These are phyloP conservation scores for Xerocomus minutiporus DNA, from an alignment of 1,284 basidiomycete genomes.

Conservation along the genomic window DNA sequence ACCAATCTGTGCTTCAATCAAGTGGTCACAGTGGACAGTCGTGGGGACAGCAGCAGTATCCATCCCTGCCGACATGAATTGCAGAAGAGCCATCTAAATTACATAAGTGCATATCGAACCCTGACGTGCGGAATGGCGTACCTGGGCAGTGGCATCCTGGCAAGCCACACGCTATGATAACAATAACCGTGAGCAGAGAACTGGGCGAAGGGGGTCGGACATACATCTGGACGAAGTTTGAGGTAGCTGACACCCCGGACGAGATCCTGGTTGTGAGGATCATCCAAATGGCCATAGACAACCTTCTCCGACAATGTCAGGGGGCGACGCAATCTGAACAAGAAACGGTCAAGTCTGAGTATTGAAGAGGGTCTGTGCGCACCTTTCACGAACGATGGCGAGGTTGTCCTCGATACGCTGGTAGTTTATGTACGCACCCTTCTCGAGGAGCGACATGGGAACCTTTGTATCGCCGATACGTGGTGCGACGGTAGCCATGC, in stretches of 20 bases:
- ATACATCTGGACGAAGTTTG: conserved; percentile 91
- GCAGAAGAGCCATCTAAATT: conserved; percentile 92
- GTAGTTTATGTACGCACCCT: conserved; percentile 91
- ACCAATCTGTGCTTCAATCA: conserved; percentile 96
- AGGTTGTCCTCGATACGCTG: conserved; percentile 97
- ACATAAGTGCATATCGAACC: conserved; percentile 31
- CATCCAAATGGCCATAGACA: conserved; percentile 96
- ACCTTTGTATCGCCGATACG: conserved; percentile 37
- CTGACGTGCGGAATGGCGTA: conserved; percentile 28
- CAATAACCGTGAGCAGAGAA: conserved; percentile 9
- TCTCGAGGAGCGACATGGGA: conserved; percentile 89
- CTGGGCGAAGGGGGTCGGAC: conserved; percentile 26
- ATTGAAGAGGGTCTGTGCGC: conserved; percentile 30
- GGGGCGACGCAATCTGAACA: conserved; percentile 78
- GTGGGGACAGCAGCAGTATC: conserved; percentile 90
- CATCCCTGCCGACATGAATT: conserved; percentile 99
- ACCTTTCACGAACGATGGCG: conserved; percentile 76
- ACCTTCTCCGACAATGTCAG: conserved; percentile 98
- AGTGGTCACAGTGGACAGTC: conserved; percentile 98
- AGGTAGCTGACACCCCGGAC: conserved; percentile 86
- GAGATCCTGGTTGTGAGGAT: conserved; percentile 88
- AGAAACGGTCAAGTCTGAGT: not conserved
- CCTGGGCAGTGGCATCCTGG: conserved; percentile 66
- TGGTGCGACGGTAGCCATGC: conserved; percentile 75
- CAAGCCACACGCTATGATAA: conserved; percentile 2